Percentiles rank a stretch among this genome's conserved stretches.
phyloP scores from a whole-genome alignment of 345 rosid genomes.

The Euphorbia lathyris region DNA sequence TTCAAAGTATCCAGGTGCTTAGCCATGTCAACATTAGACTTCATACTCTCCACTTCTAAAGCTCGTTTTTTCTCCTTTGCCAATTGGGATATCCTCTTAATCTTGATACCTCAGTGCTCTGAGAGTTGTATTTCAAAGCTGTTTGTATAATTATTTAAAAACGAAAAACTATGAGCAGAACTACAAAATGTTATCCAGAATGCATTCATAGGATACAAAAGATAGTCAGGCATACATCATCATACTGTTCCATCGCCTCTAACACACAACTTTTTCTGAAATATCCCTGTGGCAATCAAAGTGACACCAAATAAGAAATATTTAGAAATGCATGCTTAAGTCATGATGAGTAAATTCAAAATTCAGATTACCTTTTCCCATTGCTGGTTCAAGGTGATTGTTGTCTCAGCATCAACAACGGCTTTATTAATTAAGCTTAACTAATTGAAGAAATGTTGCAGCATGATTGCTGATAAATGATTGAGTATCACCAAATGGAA shows the following conservation, averaged over 20 bases:
- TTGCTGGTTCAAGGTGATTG: slow-evolving; percentile 73
- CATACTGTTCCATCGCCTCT: slow-evolving; percentile 92
- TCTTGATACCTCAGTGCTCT: slow-evolving; percentile 81
- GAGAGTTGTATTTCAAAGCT: slow-evolving; percentile 70
- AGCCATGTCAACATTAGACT: slow-evolving; percentile 70
- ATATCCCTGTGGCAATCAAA: slow-evolving; percentile 59
- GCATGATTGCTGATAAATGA: slow-evolving; percentile 74
- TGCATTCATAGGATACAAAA: slow-evolving; percentile 9
- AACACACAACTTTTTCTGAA: slow-evolving; percentile 94
- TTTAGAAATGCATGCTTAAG: background rate
- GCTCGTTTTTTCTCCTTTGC: slow-evolving; percentile 78
- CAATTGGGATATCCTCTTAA: slow-evolving; percentile 66
- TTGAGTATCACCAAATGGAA: slow-evolving; percentile 12
- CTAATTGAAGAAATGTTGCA: slow-evolving; percentile 86
- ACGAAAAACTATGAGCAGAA: slow-evolving; percentile 5
- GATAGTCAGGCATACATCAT: slow-evolving; percentile 51
- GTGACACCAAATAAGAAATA: background rate
- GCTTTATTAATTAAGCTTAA: slow-evolving; percentile 93
- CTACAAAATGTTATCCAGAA: slow-evolving; percentile 7
- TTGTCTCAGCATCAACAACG: slow-evolving; percentile 82
- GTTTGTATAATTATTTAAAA: slow-evolving; percentile 36
- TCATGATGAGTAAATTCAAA: background rate
- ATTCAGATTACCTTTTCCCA: slow-evolving; percentile 73
- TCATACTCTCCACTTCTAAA: slow-evolving; percentile 76
- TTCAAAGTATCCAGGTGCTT: slow-evolving; percentile 64